Evolutionary conservation across 257 asterid genomes (phyloP), one percentile per base, ranked within the genome.

Genomic region (Oldenlandia corymbosa): DNA sequence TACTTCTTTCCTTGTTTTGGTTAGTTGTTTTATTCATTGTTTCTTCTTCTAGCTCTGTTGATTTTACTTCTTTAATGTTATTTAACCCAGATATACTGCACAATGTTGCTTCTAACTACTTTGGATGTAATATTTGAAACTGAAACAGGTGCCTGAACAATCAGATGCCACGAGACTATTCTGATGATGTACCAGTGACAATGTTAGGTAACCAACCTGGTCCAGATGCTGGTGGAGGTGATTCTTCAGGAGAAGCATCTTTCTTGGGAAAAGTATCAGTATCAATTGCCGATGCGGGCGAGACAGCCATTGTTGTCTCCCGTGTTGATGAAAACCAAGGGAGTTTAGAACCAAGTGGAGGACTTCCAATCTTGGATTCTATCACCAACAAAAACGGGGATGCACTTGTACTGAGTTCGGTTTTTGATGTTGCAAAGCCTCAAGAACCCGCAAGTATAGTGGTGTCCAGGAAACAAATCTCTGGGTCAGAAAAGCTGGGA

Each of bases 281-380:
- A 20, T 82, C 95, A 79, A 76, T 86, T 75, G 96, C 94, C 68
- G 98, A 81, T 79, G 95, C 73, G 68, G 92, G 95, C 63, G 96
- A 91, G 86, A 86, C 98, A 11, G 95, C 93, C 74, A 74, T 88
- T 26, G 87, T 83, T 62, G 69, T 84, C 75, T 91, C 95, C 58
- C 63, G 81, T 70, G 73, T 83, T 78, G 87, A 83, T 39, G 83
- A 76, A 69, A 68, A 82, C 62, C 76, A 71, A 67, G 75, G 72
- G 75, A 76, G 51, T 75, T 75, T 65, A 75, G 82, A 79, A 71
- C 68, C 80, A 36, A 70, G 67, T 26, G 81, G 69, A 59, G n/a
- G 65, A 20, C 51, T 37, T 30, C 70, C 76, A 37, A 58, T 64
- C 63, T 47, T 73, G 73, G 68, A 71, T 20, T 62, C 62, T 62